Evolutionary conservation across 441 rosid genomes (phyloP).

Genomic region (Aleurites moluccanus): DNA sequence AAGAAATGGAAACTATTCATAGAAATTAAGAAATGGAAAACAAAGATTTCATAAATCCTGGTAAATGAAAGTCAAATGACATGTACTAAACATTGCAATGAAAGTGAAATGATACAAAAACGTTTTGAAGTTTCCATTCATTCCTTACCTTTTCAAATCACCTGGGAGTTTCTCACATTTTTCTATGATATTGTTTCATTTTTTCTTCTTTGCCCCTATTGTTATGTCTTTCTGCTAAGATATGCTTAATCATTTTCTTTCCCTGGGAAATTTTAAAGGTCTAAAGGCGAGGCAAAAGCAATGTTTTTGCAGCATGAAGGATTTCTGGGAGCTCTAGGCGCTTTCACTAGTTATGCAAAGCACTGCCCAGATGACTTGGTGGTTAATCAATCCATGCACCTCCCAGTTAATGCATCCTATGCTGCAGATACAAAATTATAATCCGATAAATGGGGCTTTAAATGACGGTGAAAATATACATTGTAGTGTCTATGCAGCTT

Average conservation of each 20-base stretch:
- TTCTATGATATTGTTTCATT: background rate
- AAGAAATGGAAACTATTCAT: background rate
- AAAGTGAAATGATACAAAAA: background rate
- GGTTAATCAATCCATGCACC: constrained; percentile 26
- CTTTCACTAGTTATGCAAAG: constrained; percentile 57
- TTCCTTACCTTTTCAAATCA: background rate
- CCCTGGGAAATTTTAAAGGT: constrained; percentile 42
- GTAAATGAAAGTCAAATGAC: background rate
- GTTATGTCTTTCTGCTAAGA: background rate
- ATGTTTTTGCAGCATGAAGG: constrained; percentile 93
- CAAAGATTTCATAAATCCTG: background rate
- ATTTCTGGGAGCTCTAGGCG: constrained; percentile 91
- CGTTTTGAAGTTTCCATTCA: background rate
- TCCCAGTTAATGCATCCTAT: constrained; percentile 21
- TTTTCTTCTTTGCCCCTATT: constrained; percentile 5
- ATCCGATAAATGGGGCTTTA: constrained; percentile 32
- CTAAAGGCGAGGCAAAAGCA: constrained; percentile 92
- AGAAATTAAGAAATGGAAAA: background rate
- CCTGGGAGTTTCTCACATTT: constrained; percentile 1
- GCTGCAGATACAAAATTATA: constrained; percentile 30
- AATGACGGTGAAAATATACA: constrained; percentile 40
- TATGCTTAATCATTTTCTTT: background rate
- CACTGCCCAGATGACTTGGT: constrained; percentile 26
- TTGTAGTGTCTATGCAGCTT: constrained; percentile 35
- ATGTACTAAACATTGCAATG: constrained; percentile 1